phyloP scores from a whole-genome alignment of 1,139 yeast genomes.

The Debaryomyces sp. region DNA sequence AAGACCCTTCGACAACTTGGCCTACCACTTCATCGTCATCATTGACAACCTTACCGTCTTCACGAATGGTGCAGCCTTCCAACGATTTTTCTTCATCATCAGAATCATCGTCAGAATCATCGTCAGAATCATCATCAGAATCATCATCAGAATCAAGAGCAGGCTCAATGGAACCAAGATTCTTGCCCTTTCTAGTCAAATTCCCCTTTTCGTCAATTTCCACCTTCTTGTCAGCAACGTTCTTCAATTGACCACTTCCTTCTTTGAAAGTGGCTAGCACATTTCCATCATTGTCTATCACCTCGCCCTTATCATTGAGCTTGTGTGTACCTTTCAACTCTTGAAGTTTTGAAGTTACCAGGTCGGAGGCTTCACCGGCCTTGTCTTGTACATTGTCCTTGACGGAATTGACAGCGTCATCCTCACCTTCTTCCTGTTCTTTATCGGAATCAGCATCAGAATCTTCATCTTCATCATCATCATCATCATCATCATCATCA shows the following conservation, averaged over 20 bases:
- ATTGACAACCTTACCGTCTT: no score
- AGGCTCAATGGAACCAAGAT: no score
- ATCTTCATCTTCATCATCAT: background rate
- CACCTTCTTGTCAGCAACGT: no score
- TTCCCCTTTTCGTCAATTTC: no score
- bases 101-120: background rate
- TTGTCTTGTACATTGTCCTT: background rate
- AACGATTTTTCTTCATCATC: background rate
- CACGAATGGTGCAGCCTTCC: background rate
- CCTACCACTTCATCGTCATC: no score
- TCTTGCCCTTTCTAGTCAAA: no score
- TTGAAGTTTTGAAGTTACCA: background rate
- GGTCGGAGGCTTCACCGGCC: background rate
- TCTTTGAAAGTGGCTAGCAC: no score
- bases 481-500: background rate
- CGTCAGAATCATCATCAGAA: background rate
- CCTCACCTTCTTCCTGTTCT: no score
- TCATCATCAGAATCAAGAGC: no score
- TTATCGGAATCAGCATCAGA: background rate
- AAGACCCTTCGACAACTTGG: no score
- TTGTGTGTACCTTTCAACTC: background rate
- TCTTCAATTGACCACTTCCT: no score
- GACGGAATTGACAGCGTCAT: background rate
- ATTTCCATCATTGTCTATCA: background rate
- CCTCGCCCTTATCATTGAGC: background rate